Evolutionary conservation across 169 alveolate species (phyloP), one percentile per base, ranked within the genome.

Genomic region (Babesia gibsoni): DNA sequence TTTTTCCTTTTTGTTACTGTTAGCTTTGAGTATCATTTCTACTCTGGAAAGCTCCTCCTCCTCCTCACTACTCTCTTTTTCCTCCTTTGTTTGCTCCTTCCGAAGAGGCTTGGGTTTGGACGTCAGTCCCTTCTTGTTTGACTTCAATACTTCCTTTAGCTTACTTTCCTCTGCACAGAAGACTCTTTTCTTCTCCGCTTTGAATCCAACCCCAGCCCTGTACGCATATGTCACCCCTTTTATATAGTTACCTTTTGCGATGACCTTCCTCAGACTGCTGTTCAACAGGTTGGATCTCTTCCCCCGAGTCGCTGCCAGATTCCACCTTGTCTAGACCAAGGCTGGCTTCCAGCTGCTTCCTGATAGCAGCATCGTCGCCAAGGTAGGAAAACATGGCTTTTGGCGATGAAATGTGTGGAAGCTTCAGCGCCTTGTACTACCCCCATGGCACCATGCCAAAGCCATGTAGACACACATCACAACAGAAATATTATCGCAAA

Each of bases 131-230:
- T 56, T 54, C 64, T 77, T 69, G 25, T 67, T 83, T 14, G 20
- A 48, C 54, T 67, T 61, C 14, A 84, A 43, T 4, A 36, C 82
- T 32, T 66, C 79, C 56, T 73, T 39, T 27, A 84, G 86, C 25
- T 69, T 57, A 23, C 49, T 63, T 23, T 67, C 61, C 37, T 54
- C 88, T 8, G 69, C 57, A 20, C 67, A 77, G 14, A 73, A 74
- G 27, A 57, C 67, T 63, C 56, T 73, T 20, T 50, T 65, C 29
- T 77, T 41, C 41, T 64, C 30, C 52, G 41, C 63, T 14, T 54
- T 20, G 20, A 33, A 32, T 6, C 63, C 65, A 6, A 57, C 54
- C 5, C 70, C 75, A 2, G n/a, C 52, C 33, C 81, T 69, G 46
- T 10, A 16, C n/a, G 33, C 41, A 43, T 32, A n/a, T 9, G 14